Base-by-base conservation (phyloP, 805 yeast species). In the Helenozyma baotianmanensis region DNA sequence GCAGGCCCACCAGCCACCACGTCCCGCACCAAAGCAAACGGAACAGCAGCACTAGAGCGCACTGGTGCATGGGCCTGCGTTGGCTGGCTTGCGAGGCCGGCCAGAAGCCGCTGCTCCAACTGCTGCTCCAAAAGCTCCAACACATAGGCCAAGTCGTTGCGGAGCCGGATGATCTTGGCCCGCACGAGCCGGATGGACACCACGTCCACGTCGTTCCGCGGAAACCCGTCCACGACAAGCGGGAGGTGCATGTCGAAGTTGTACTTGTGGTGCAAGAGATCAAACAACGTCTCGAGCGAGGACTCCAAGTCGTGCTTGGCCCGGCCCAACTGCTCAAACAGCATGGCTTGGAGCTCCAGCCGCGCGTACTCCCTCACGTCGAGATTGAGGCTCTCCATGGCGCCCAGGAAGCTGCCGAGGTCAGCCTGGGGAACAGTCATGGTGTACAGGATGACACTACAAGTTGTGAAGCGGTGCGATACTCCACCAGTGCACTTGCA, bases 141-240 rank as follows among this genome's bases (percentile, higher is more conserved):
- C 6, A 85, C 58, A 11, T 48, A 53, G 29, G 64, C 65, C 42
- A 79, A 65, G 56, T 90, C 97, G 49, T 87, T 89, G 37, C 80
- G 66, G 24, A 82, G 62, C 32, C 82, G 64, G 22, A 82, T 76
- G 21, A 89, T 76, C 48, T 72, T 73, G 8, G 78, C 72, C 38
- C 96, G 62, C 1, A 79, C 51, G 8, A 72, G 54, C 33, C 95
- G 62, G 9, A 87, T 66, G 14, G 63, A 50, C 11, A 87, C 76
- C 4, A 90, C 82, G 48, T 90, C 95, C 17, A 90, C 70, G 50
- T 90, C 97, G 12, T 66, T 56, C 26, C 97, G 62, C 1, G 98
- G 98, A 48, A 75, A 90, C 14, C 97, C 96, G 50, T 90, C 95
- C 0, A 82, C 75, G 2, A 84, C 58, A 37, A 90, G 56, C 0